phyloP scores from a whole-genome alignment of 2,329 filamentous ascomycete species.

The Anisogramma anomala region DNA sequence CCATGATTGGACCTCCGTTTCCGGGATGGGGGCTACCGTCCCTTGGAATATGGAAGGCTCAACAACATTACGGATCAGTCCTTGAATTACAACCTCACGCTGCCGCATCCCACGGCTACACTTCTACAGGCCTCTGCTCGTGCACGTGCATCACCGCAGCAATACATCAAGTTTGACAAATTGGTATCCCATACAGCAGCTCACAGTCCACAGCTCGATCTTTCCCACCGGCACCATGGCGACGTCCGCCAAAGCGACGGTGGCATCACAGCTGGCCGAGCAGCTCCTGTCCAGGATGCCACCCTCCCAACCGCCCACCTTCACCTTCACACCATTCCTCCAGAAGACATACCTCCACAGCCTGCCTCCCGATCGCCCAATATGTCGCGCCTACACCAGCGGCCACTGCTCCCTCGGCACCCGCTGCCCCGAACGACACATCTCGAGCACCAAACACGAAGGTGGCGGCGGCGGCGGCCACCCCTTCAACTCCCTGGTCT shows the following conservation, averaged over 20 bases:
- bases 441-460: slow-evolving; percentile 25
- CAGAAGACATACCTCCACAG: slow-evolving; percentile 74
- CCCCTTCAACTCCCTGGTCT: slow-evolving; percentile 68
- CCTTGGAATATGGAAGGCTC: too few relatives aligned
- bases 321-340: slow-evolving; percentile 79
- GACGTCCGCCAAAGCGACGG: slow-evolving; percentile 14
- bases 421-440: slow-evolving; percentile 75
- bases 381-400: slow-evolving; percentile 76
- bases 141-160: too few relatives aligned
- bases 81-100: too few relatives aligned
- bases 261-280: slow-evolving; percentile 25
- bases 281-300: slow-evolving; percentile 47
- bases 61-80: too few relatives aligned
- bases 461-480: slow-evolving; percentile 30
- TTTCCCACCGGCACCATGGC: slow-evolving; percentile 19
- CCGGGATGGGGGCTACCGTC: too few relatives aligned
- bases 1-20: too few relatives aligned
- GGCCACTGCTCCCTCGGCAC: slow-evolving; percentile 80
- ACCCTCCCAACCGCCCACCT: slow-evolving; percentile 44
- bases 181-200: neutral
- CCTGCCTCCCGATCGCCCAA: slow-evolving; percentile 63
- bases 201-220: too few relatives aligned
- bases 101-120: too few relatives aligned
- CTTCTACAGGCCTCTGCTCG: too few relatives aligned
- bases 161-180: too few relatives aligned